Evolutionary conservation across 768 basidiomycete genomes (phyloP).

Genomic region (Lactarius indigo): DNA sequence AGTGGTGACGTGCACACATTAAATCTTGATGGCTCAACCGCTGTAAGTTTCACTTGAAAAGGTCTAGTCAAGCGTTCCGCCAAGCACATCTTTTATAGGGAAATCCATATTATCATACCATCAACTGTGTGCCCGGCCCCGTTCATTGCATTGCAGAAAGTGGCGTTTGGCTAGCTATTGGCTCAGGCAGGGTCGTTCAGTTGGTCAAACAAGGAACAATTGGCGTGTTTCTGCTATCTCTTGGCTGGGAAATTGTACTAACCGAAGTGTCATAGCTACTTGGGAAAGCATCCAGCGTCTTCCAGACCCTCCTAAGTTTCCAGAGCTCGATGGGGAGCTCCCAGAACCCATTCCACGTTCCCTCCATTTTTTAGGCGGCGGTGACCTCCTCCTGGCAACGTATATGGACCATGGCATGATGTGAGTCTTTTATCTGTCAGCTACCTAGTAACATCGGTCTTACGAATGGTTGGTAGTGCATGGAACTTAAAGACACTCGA

Average conservation of each 20-base stretch:
- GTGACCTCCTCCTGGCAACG: too few relatives aligned
- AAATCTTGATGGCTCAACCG: neutral
- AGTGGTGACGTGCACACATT: neutral
- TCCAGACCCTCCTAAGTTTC: neutral
- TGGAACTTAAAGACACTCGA: too few relatives aligned
- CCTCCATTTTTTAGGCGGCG: too few relatives aligned
- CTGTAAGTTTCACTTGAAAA: neutral
- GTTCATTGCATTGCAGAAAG: constrained; percentile 1
- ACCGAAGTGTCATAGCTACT: neutral
- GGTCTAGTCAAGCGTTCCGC: too few relatives aligned
- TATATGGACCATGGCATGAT: too few relatives aligned
- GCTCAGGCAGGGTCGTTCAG: neutral
- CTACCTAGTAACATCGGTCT: too few relatives aligned
- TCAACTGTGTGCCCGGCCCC: constrained; percentile 1
- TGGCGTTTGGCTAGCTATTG: neutral
- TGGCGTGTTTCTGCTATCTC: neutral
- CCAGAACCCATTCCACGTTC: neutral
- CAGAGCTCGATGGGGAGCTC: constrained; percentile 5
- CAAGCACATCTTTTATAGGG: neutral
- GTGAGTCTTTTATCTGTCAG: too few relatives aligned
- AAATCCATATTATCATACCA: neutral
- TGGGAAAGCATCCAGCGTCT: neutral
- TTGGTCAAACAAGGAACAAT: constrained; percentile 7
- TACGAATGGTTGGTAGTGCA: too few relatives aligned
- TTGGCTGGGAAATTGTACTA: neutral